Conservation (phyloP, 371 early-diverging fungal species). For the Rhizopus stolonifer region DNA sequence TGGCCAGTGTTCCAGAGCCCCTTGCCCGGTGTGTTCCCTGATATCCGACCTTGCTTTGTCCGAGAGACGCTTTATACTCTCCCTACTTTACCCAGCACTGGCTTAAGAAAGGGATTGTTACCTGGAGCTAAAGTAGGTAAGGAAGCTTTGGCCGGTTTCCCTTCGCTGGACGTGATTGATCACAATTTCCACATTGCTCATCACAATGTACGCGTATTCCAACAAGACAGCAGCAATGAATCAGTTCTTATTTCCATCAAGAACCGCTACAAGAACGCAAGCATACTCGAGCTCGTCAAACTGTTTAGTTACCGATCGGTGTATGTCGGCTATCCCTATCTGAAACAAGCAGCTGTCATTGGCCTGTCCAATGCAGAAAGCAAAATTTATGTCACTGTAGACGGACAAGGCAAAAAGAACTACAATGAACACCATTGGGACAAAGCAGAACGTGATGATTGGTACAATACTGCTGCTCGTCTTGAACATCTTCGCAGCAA, state of each 20-base stretch:
- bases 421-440: conserved; percentile 51
- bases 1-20: conserved; percentile 58
- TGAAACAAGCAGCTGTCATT: conserved; percentile 78
- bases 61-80: conserved; percentile 50
- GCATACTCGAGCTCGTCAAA: conserved; percentile 50
- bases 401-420: conserved; percentile 35
- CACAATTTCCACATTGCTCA: conserved; percentile 66
- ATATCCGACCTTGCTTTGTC: conserved; percentile 57
- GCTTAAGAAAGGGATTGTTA: conserved; percentile 64
- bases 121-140: conserved; percentile 70
- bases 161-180: conserved; percentile 78
- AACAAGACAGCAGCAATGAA: conserved; percentile 79
- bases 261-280: conserved; percentile 52
- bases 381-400: conserved; percentile 59
- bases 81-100: conserved; percentile 27
- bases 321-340: conserved; percentile 82
- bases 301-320: conserved; percentile 59
- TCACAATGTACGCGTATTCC: conserved; percentile 86
- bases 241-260: conserved; percentile 73
- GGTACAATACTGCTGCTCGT: conserved; percentile 62
- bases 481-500: conserved; percentile 55
- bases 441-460: conserved; percentile 44
- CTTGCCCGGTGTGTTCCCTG: conserved; percentile 71
- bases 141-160: conserved; percentile 85
- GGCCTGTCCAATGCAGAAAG: conserved; percentile 70